Base-by-base conservation (phyloP, 768 basidiomycete species). In the Holtermannia corniformis region DNA sequence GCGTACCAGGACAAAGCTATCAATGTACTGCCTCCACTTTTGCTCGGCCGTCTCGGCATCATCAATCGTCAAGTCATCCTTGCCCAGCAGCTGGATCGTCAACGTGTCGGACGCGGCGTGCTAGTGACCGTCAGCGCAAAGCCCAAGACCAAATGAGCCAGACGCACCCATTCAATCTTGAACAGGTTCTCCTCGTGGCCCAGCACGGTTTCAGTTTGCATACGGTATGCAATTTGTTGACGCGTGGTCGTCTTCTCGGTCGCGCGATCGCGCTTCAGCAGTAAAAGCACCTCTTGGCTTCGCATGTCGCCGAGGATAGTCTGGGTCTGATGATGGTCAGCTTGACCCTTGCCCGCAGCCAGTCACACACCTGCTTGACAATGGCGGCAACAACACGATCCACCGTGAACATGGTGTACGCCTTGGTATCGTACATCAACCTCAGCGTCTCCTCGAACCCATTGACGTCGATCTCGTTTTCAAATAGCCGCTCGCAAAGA, bases 391-490 rank as follows among this genome's bases (percentile, higher is more conserved):
- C 82, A 44, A 95, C 75, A 73, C 92, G 90, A 77, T 99, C 95
- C 64, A 99, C 70, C 1, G 95, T 96, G 73, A 93, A 97, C 59
- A 93, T 74, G 50, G 83, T 79, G 74, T 89, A 96, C 3, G 89
- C 91, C 83, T 92, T 76, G 59, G 60, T 67, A 14, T 62, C 67
- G 61, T 77, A 73, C 70, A 71, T 71, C 81, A 88, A 87, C 58
- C 95, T 77, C 82, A 96, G 82, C 65, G 89, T 87, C 70, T 97
- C 95, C 71, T 97, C 93, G 63, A 91, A 97, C 20, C 83, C 81
- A n/a, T 79, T 75, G 67, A 85, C 86, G 71, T 97, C 95, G 55
- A 97, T 78, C 67, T 97, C 92, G 57, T 81, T 84, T 63, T 90
- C 90, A 67, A 97, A 96, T 41, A 93, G 72, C 77, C 87, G 87